These are phyloP conservation scores for Diaporthe sp. DNA, from an alignment of 2,329 filamentous ascomycete genomes.

Conservation along the genomic window DNA sequence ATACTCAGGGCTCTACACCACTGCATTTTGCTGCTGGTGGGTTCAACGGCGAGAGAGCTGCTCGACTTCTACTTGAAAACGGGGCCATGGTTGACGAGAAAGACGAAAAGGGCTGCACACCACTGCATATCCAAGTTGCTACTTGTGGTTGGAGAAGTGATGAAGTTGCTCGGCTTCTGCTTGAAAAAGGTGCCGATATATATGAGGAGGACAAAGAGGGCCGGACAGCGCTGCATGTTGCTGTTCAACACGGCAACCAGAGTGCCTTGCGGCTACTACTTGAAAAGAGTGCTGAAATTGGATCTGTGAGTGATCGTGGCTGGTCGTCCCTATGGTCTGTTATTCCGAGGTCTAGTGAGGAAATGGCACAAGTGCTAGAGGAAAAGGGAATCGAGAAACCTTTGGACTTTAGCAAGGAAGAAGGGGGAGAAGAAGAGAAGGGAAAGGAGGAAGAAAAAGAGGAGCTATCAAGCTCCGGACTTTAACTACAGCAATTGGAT, in stretches of 20 bases:
- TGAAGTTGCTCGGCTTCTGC: background rate
- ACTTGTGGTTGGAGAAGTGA: no score
- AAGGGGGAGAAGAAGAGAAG: background rate
- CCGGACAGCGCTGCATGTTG: background rate
- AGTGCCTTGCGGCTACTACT: background rate
- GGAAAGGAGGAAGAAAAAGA: background rate
- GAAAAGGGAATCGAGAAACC: background rate
- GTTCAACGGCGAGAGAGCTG: no score
- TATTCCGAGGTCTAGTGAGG: background rate
- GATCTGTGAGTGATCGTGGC: background rate
- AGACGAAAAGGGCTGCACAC: no score
- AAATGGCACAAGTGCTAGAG: background rate
- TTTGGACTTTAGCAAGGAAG: background rate
- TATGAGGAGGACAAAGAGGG: background rate
- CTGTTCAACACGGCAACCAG: background rate
- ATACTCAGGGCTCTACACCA: no score
- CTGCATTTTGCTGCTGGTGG: no score
- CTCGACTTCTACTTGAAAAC: no score
- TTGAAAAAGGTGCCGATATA: background rate
- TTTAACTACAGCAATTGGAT: background rate
- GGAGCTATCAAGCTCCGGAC: background rate
- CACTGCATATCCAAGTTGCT: no score
- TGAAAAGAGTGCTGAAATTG: background rate
- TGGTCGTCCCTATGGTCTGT: background rate
- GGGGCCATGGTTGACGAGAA: no score